Evolutionary conservation across 257 asterid genomes (phyloP), one percentile per base, ranked within the genome.

Genomic region (Solanum megistacrolobum): DNA sequence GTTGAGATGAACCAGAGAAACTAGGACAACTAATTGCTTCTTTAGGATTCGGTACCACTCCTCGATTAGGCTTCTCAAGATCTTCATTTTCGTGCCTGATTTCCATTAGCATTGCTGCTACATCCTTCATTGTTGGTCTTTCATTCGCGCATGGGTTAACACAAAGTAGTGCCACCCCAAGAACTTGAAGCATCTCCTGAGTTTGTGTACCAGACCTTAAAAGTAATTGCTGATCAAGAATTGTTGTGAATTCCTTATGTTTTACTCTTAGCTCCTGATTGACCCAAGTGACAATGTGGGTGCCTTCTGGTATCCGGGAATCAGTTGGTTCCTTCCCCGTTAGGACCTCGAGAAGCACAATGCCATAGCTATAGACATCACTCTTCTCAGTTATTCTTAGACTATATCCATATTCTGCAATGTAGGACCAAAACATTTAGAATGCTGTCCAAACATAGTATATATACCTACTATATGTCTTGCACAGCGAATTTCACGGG

Each of bases 311-410:
- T 88, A 94, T 92, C 88, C 89, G 88, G 35, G 93, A 87, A 90
- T 94, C 98, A 21, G 88, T 94, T 27, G 98, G 96, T 83, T 93
- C 95, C 96, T 92, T 93, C 86, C 96, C 98, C 65, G 96, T 94
- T 79, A 94, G 89, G 86, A 94, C 92, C 92, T 94, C 98, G 58
- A 94, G 94, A 36, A 94, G 96, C 86, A 94, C 96, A 35, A 94
- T 88, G 68, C 98, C 98, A 6, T 90, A 94, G 89, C 98, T 93
- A 88, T 93, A 93, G 9, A 94, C 96, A 38, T 94, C 96, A 66
- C 96, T 94, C 91, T 94, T 94, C 91, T 91, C 96, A 25, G 98
- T 93, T 14, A 94, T 93, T 89, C 94, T 92, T 91, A 91, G 91
- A 93, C 96, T 93, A 68, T 94, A 92, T 89, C 98, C 98, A 65